Evolutionary conservation across 2,329 filamentous ascomycete species (phyloP).

Genomic region (Phaeosphaeria sp.): DNA sequence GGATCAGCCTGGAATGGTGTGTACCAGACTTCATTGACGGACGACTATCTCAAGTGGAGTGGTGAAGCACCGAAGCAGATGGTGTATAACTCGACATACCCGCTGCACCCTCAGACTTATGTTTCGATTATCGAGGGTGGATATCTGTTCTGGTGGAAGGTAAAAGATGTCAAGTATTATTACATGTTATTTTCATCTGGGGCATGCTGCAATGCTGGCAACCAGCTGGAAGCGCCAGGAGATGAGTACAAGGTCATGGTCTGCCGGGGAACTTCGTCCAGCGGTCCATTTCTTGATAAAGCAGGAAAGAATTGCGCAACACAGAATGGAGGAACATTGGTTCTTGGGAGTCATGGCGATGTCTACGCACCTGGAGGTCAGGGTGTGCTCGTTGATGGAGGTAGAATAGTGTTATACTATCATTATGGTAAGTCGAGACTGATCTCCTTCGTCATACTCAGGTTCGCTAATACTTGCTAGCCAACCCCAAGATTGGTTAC

Average conservation of each 20-base stretch:
- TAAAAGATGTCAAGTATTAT: conserved; percentile 57
- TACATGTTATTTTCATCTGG: conserved; percentile 69
- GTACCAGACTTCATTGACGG: conserved; percentile 62
- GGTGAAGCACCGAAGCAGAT: conserved; percentile 8
- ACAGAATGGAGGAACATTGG: conserved; percentile 63
- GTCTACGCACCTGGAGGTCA: conserved; percentile 46
- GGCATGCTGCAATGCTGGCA: conserved; percentile 64
- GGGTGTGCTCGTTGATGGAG: conserved; percentile 28
- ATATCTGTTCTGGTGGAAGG: conserved; percentile 53
- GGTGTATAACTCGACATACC: conserved; percentile 22
- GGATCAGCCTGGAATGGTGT: conserved; percentile 72
- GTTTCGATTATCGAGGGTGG: conserved; percentile 55
- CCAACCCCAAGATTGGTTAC: not conserved
- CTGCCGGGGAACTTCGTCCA: conserved; percentile 61
- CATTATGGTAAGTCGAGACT: conserved; percentile 18
- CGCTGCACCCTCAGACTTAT: conserved; percentile 23
- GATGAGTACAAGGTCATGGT: conserved; percentile 70
- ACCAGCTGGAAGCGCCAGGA: conserved; percentile 56
- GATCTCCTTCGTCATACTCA: not conserved
- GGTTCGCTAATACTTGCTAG: not conserved
- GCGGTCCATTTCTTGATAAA: conserved; percentile 55
- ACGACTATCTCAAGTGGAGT: conserved; percentile 8
- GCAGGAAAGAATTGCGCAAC: conserved; percentile 50
- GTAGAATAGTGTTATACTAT: conserved; percentile 37
- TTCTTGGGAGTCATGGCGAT: conserved; percentile 63